Conservation (phyloP, 108 stramenopile genomes). For the Pseudonitzschia delicatissima region DNA sequence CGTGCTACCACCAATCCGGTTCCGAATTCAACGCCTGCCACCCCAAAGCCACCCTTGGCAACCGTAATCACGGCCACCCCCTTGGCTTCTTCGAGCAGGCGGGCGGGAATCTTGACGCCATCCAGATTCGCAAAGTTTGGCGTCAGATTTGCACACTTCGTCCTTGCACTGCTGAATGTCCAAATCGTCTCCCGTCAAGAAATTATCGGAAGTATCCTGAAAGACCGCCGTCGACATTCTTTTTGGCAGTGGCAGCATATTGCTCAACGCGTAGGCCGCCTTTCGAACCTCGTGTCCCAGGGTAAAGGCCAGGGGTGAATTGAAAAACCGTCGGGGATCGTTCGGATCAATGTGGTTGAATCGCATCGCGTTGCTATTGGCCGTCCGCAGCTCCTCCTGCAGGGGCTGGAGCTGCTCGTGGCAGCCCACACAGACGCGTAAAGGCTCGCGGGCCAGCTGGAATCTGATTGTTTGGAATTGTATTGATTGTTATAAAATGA, state of each 20-base stretch:
- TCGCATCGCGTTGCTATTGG: slow-evolving; percentile 77
- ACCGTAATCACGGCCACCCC: slow-evolving; percentile 82
- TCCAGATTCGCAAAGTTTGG: slow-evolving; percentile 73
- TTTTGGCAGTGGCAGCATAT: slow-evolving; percentile 68
- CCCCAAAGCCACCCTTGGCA: slow-evolving; percentile 80
- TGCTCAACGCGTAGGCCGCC: slow-evolving; percentile 83
- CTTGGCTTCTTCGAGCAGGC: slow-evolving; percentile 65
- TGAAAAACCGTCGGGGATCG: slow-evolving; percentile 56
- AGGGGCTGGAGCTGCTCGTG: slow-evolving; percentile 48
- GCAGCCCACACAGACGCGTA: slow-evolving; percentile 63
- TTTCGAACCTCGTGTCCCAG: slow-evolving; percentile 89
- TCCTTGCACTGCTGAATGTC: slow-evolving; percentile 46
- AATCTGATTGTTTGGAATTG: slow-evolving; percentile 1
- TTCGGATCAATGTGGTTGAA: slow-evolving; percentile 85
- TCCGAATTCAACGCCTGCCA: slow-evolving; percentile 86
- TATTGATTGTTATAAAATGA: neutral
- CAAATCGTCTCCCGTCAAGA: slow-evolving; percentile 22
- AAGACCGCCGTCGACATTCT: slow-evolving; percentile 24
- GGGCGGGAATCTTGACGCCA: slow-evolving; percentile 74
- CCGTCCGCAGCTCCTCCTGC: slow-evolving; percentile 64
- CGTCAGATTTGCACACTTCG: slow-evolving; percentile 46
- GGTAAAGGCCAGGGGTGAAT: slow-evolving; percentile 84
- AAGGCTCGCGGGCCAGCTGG: slow-evolving; percentile 27
- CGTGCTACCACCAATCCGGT: slow-evolving; percentile 85
- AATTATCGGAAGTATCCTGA: slow-evolving; percentile 3